Percentiles rank a stretch among this genome's conserved stretches.
Evolutionary conservation across 2,329 filamentous ascomycete species (phyloP).

Genomic region (Ascochyta rabiei): DNA sequence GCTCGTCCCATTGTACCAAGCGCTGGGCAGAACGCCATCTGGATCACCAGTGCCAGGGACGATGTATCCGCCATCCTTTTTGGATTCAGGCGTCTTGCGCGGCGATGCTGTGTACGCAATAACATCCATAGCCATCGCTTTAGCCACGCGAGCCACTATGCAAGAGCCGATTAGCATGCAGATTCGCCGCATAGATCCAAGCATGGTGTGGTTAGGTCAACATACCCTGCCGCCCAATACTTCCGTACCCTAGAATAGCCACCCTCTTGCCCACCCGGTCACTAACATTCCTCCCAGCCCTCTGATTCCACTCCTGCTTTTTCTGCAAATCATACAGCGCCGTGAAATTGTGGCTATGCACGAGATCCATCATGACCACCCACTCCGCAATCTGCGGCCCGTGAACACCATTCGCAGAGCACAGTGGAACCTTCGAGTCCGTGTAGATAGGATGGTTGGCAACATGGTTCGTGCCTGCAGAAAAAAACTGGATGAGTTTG

Average conservation of each 20-base stretch:
- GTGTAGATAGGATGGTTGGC: conserved; percentile 60
- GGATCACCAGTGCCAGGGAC: conserved; percentile 69
- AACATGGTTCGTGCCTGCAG: conserved; percentile 63
- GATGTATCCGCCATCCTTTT: conserved; percentile 68
- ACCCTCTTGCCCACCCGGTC: conserved; percentile 65
- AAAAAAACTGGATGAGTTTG: conserved; percentile 62
- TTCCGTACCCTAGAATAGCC: conserved; percentile 67
- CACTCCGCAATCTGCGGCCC: conserved; percentile 71
- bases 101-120: conserved; percentile 76
- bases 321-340: conserved; percentile 64
- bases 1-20: conserved; percentile 63
- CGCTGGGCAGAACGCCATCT: conserved; percentile 60
- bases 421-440: conserved; percentile 59
- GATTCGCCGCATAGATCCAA: neutral
- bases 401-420: conserved; percentile 63
- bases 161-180: conserved; percentile 8
- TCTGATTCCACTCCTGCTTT: conserved; percentile 58
- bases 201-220: conserved; percentile 1
- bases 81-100: conserved; percentile 69
- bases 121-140: conserved; percentile 72
- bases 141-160: conserved; percentile 61
- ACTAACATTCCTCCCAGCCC: conserved; percentile 46
- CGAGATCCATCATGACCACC: conserved; percentile 67
- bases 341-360: conserved; percentile 62
- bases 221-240: conserved; percentile 65